Evolutionary conservation across 305 asterid genomes (phyloP).

Genomic region (Rubia tinctorum): DNA sequence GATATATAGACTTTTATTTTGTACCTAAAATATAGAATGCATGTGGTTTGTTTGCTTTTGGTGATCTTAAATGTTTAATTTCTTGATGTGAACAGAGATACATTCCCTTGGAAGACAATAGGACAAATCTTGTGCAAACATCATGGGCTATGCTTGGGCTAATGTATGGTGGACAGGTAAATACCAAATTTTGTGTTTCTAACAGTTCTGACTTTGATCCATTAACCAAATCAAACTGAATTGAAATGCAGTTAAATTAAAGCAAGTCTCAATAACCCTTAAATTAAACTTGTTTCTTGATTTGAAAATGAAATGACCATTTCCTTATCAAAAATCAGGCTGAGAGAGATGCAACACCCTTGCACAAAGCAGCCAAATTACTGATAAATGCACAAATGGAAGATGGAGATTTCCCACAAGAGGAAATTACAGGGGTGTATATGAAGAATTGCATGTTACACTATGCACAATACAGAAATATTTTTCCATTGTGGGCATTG

Average conservation of each 20-base stretch:
- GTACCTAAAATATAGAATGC: too few species aligned
- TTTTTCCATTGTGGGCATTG: slow-evolving; percentile 63
- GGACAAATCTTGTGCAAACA: slow-evolving; percentile 76
- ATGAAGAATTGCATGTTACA: slow-evolving; percentile 73
- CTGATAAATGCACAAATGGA: slow-evolving; percentile 73
- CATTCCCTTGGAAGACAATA: slow-evolving; percentile 65
- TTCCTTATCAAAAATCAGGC: slow-evolving; percentile 27
- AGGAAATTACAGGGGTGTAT: slow-evolving; percentile 64
- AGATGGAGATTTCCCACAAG: slow-evolving; percentile 83
- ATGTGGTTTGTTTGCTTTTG: neutral
- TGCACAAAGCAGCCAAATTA: slow-evolving; percentile 74
- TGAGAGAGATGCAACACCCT: slow-evolving; percentile 62
- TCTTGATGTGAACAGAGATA: slow-evolving; percentile 42
- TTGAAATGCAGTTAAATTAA: neutral
- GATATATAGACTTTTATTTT: too few species aligned
- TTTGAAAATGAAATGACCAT: neutral
- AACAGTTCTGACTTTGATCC: neutral
- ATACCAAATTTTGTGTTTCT: neutral
- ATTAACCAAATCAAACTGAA: neutral
- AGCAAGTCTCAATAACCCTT: too few species aligned
- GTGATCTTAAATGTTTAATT: neutral
- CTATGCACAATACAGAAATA: slow-evolving; percentile 51
- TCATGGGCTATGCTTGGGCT: slow-evolving; percentile 93
- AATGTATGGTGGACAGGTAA: slow-evolving; percentile 68
- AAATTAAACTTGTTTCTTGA: too few species aligned